Base-by-base conservation (phyloP, 192 early-diverging fungal genomes). In the Coemansia sp. region DNA sequence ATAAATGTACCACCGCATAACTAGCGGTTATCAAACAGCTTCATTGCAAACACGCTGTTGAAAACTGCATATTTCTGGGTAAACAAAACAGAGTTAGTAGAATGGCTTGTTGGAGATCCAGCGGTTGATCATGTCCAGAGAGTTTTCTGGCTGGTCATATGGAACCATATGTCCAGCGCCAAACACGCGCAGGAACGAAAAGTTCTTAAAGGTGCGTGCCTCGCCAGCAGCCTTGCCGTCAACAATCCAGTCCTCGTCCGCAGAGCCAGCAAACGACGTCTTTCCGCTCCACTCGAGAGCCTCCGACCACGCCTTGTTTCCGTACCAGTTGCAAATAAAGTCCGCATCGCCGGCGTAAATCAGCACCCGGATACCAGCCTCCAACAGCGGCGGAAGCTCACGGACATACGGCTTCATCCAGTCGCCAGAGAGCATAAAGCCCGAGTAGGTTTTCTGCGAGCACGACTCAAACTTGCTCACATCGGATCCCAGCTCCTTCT, bases 291-390 rank as follows among this genome's bases (percentile, higher is more conserved):
- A 99, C 38, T 89, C 85, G 17, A 99, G 79, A 35, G 87, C 90
- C 41, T 90, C 67, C 5, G 89, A 73, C 95, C 95, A 97, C 0
- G 89, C 91, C 86, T 94, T 93, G 86, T 96, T 96, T 58, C 83
- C 88, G 45, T 86, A 83, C 87, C 88, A 93, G 79, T 93, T 93
- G 86, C 94, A 96, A 64, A 94, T 94, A 72, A 87, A 96, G 77
- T 96, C 94, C 2, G 91, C 91, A 60, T 96, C 94, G 38, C 96
- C 95, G 62, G 91, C 90, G 76, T 96, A 97, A 23, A 98, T 83
- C 39, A 98, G 70, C 10, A 96, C 84, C 24, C 88, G 88, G 66
- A 96, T 84, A 35, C 90, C 90, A 60, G 84, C 87, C 47, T 87
- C 90, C 32, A 97, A 87, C 59, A 96, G 69, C 21, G 83, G 84